phyloP scores from a whole-genome alignment of 768 basidiomycete genomes.

The Obba rivulosa region DNA sequence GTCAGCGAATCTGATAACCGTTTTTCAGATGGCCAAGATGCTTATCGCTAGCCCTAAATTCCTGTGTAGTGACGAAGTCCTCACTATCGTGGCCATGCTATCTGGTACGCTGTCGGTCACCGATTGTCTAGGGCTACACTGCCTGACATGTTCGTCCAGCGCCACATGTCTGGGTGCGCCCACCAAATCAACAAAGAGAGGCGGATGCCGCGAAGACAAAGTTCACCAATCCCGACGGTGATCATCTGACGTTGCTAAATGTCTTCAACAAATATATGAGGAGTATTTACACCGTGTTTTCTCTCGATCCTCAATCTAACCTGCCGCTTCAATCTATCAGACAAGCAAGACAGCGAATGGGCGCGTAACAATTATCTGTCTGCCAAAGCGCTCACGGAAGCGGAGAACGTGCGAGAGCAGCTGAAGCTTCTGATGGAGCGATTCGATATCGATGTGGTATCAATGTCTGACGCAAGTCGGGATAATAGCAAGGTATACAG shows the following conservation, averaged over 20 bases:
- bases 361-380: slow-evolving; percentile 88
- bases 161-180: slow-evolving; percentile 92
- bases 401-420: slow-evolving; percentile 90
- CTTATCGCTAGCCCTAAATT: slow-evolving; percentile 93
- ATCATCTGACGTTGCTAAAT: slow-evolving; percentile 91
- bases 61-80: slow-evolving; percentile 91
- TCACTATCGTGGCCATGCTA: slow-evolving; percentile 95
- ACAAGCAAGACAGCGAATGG: slow-evolving; percentile 81
- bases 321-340: slow-evolving; percentile 27
- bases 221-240: slow-evolving; percentile 90
- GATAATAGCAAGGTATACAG: slow-evolving; percentile 45
- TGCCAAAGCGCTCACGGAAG: slow-evolving; percentile 75
- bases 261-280: slow-evolving; percentile 89
- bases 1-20: not conserved
- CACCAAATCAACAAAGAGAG: slow-evolving; percentile 80
- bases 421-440: slow-evolving; percentile 89
- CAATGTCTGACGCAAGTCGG: slow-evolving; percentile 55
- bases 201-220: slow-evolving; percentile 89
- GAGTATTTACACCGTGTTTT: slow-evolving; percentile 42
- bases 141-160: slow-evolving; percentile 37
- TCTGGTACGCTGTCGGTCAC: slow-evolving; percentile 53
- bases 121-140: not conserved
- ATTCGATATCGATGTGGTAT: slow-evolving; percentile 73
- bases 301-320: not conserved
- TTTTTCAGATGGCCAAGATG: slow-evolving; percentile 77